Evolutionary conservation across 305 asterid species (phyloP), one percentile per base, ranked within the genome.

Genomic region (Salvia sclarea): DNA sequence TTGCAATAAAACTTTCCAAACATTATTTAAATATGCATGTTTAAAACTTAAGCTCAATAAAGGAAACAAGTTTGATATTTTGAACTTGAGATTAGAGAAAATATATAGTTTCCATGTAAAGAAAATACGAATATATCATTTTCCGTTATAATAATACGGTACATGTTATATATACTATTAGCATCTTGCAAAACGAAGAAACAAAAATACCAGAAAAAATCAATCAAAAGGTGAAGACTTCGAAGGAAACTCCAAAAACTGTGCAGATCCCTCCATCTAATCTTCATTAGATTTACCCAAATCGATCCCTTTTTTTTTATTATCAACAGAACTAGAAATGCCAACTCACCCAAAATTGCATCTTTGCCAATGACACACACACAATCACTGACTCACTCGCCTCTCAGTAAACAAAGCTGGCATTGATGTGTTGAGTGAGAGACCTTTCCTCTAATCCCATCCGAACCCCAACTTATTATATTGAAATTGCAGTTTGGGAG

Each of bases 281-380:
- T 52, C 79, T 71, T 61, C 13, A 70, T 64, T 75, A 57, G 74
- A 82, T 74, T 78, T 70, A 72, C 76, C 79, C 65, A 67, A 72
- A 35, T 59, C 8, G 65, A 59, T 37, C 43, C 18, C 31, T 59
- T 20, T 18, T 37, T n/a, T 18, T 37, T n/a, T 5, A 8, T 49
- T 14, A 56, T 1, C 25, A 30, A 56, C 24, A 31, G 14, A 55
- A n/a, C 43, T 8, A 13, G 37, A 14, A 55, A 55, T 55, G 22
- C 61, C 61, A 55, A 30, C 62, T 56, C 43, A 55, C 41, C 9
- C 12, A 20, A 59, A 18, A 20, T 75, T 77, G 70, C 72, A 80
- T 67, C 77, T 11, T 60, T 31, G 64, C 43, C 38, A 44, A 59
- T 7, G 44, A 75, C 22, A 12, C 25, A 33, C 12, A 52, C 9